A percentile compares a stretch with the other conserved stretches of the same genome.
These are phyloP conservation scores for Cupressus sempervirens DNA, from an alignment of 75 land plant genomes.

Conservation along the genomic window DNA sequence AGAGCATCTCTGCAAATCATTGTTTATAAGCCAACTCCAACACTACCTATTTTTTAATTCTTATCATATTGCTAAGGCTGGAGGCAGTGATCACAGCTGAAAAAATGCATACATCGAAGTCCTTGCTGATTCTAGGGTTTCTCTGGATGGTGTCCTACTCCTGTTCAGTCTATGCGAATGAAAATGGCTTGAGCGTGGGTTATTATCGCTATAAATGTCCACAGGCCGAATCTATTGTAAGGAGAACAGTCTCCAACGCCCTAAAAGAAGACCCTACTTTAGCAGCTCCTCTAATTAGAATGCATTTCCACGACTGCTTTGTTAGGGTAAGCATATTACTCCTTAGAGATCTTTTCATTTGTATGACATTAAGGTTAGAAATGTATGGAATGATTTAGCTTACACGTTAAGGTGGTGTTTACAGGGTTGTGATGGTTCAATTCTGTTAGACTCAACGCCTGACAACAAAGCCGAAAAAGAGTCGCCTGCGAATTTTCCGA, in stretches of 20 bases:
- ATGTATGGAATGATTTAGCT: neutral
- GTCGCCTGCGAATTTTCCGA: slow-evolving; percentile 6
- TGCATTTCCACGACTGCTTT: slow-evolving; percentile 41
- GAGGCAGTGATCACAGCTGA: neutral
- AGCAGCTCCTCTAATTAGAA: slow-evolving; percentile 20
- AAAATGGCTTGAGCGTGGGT: slow-evolving; percentile 6
- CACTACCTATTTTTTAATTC: too few species aligned
- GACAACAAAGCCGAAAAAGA: slow-evolving; percentile 17
- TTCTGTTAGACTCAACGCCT: slow-evolving; percentile 8
- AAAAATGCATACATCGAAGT: neutral
- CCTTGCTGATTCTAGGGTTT: neutral
- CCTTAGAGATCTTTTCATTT: neutral
- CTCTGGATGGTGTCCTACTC: too few species aligned
- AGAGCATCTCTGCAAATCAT: too few species aligned
- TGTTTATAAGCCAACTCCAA: too few species aligned
- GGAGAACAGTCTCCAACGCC: slow-evolving; percentile 10
- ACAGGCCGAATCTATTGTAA: slow-evolving; percentile 22
- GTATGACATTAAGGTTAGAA: too few species aligned
- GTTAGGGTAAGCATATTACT: slow-evolving; percentile 12
- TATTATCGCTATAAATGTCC: slow-evolving; percentile 28
- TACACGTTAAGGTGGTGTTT: neutral
- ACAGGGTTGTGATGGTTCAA: slow-evolving; percentile 26
- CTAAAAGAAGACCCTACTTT: slow-evolving; percentile 12
- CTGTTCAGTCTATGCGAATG: neutral
- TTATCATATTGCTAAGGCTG: too few species aligned